Evolutionary conservation across 768 basidiomycete genomes (phyloP).

Genomic region (Tephrocybe sp.): DNA sequence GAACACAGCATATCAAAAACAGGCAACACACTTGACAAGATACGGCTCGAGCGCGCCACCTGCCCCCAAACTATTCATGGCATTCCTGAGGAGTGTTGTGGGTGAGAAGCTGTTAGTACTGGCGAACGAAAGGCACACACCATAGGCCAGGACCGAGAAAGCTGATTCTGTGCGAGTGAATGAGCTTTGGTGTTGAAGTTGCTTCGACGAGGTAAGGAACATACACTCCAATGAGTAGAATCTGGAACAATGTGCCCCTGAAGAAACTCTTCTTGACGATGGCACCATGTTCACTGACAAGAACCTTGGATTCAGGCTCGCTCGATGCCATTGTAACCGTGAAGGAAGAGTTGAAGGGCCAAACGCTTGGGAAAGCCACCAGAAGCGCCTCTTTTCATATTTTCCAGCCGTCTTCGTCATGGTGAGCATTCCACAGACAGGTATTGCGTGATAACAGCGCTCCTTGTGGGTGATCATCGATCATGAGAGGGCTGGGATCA

Average conservation of each 20-base stretch:
- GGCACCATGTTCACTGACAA: not conserved
- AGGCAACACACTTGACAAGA: slow-evolving; percentile 13
- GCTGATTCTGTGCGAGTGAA: slow-evolving; percentile 2
- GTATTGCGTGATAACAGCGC: not conserved
- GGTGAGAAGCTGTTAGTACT: too few relatives aligned
- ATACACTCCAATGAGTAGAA: slow-evolving; percentile 9
- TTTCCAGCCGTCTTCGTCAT: not conserved
- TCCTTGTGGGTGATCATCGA: too few relatives aligned
- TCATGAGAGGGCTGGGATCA: too few relatives aligned
- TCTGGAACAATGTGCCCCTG: slow-evolving; percentile 10
- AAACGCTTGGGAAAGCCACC: not conserved
- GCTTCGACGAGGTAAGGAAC: too few relatives aligned
- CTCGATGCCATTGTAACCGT: not conserved
- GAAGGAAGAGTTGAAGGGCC: too few relatives aligned
- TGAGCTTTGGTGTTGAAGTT: too few relatives aligned
- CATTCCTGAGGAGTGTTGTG: slow-evolving; percentile 7
- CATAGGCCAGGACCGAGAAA: slow-evolving; percentile 13
- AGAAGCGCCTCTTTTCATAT: too few relatives aligned
- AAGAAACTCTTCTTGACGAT: slow-evolving; percentile 1
- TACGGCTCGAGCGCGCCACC: slow-evolving; percentile 15
- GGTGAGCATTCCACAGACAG: not conserved
- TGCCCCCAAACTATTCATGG: slow-evolving; percentile 16
- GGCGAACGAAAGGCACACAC: not conserved
- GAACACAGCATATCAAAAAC: not conserved
- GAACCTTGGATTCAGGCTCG: not conserved